These are phyloP conservation scores for Zea mays DNA, from an alignment of 176 grass and related monocot genomes.

Conservation along the genomic window Zm-B73-REFERENCE-NAM-5.0 NC_050100.1:160514001-160514500, in stretches of 20 bases:
- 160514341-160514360: slow-evolving; percentile 91
- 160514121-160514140: neutral
- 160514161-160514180: neutral
- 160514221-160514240: neutral
- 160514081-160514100: too few relatives aligned
- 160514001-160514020: neutral
- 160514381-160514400: slow-evolving; percentile 2
- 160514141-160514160: neutral
- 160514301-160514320: slow-evolving; percentile 96
- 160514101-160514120: too few relatives aligned
- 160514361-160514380: slow-evolving; percentile 53
- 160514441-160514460: neutral
- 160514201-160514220: slow-evolving; percentile 4
- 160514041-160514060: slow-evolving; percentile 1
- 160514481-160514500: slow-evolving; percentile 3
- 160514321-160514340: slow-evolving; percentile 98
- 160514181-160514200: slow-evolving; percentile 1
- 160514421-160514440: slow-evolving; percentile 14
- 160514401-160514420: slow-evolving; percentile 13
- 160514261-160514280: slow-evolving; percentile 9
- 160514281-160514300: slow-evolving; percentile 65
- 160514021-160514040: slow-evolving; percentile 11
- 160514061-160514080: neutral
- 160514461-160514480: neutral
- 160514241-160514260: slow-evolving; percentile 24